Percentiles rank a stretch among this genome's conserved stretches.
These are phyloP conservation scores for Cetraspora pellucida DNA, from an alignment of 192 early-diverging fungal species.

Conservation along the genomic window DNA sequence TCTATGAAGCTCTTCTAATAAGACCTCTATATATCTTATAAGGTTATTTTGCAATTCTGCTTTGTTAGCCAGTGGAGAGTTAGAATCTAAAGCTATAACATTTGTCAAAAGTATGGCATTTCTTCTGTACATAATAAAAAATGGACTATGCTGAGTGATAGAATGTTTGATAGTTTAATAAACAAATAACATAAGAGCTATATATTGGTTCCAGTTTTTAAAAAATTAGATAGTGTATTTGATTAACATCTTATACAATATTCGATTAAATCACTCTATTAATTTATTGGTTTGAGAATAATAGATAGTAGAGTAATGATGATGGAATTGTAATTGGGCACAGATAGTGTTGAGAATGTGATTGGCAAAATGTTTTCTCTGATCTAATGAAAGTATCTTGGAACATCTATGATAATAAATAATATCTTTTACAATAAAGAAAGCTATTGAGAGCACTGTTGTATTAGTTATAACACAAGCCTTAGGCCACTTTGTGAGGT, in stretches of 20 bases:
- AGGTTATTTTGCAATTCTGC: too few relatives aligned
- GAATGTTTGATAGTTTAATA: too few relatives aligned
- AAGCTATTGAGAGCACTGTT: neutral
- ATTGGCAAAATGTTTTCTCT: constrained; percentile 27
- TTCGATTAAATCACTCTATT: neutral
- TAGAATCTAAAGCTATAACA: too few relatives aligned
- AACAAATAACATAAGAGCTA: too few relatives aligned
- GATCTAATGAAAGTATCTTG: neutral
- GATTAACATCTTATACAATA: too few relatives aligned
- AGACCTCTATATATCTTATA: too few relatives aligned
- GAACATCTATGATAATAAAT: constrained; percentile 17
- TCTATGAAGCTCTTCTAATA: too few relatives aligned
- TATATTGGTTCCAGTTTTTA: neutral
- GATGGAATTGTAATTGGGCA: neutral
- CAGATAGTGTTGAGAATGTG: neutral
- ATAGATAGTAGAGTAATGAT: neutral
- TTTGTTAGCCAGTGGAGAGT: too few relatives aligned
- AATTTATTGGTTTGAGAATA: constrained; percentile 2
- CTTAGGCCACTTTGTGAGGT: constrained; percentile 30
- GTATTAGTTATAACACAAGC: neutral
- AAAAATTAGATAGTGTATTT: neutral
- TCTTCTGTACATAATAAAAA: too few relatives aligned
- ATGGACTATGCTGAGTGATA: too few relatives aligned
- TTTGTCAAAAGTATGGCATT: too few relatives aligned
- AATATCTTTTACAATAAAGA: constrained; percentile 25